Evolutionary conservation across 116 monocot genomes (phyloP), one percentile per base, ranked within the genome.

Genomic region (Zostera marina): DNA sequence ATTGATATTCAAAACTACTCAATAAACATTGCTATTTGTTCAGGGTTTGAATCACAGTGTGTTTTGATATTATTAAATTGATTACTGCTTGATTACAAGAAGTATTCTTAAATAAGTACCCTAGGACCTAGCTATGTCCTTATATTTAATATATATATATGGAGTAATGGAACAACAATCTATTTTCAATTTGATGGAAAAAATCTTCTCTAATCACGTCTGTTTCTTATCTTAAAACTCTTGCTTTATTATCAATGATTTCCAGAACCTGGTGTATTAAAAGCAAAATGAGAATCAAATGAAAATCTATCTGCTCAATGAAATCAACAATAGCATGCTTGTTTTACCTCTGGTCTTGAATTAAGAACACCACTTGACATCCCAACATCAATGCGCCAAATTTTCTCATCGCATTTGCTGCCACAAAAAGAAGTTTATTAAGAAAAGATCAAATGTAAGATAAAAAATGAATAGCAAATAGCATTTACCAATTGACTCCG

Each of bases 341-440:
- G 63, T 7, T 43, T 70, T 64, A 87, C 87, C 92, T 87, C 81
- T 48, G 87, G 84, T 38, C 62, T 81, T 64, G 87, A 81, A 77
- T 84, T 70, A 45, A 83, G 69, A 46, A 92, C 87, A 66, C 92
- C 92, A 58, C 79, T 81, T 52, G 92, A 92, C 92, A 92, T 92
- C 70, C 92, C 92, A 8, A 92, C 87, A 66, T 92, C 92, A 47
- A 92, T 77, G 41, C 87, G 68, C 87, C 92, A 92, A 60, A 92
- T 78, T 52, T 59, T 80, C 26, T 74, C 13, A 66, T 79, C 51
- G 53, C 83, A 79, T 72, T 77, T 92, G 61, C 92, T 92, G 72
- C 53, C 65, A 19, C 38, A 60, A n/a, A 71, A 22, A 44, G 15
- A 45, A 61, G 24, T 45, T 41, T 22, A 59, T 14, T 7, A 22